These are phyloP conservation scores for Gossypium trilobum DNA, from an alignment of 441 rosid genomes.

Conservation along the genomic window DNA sequence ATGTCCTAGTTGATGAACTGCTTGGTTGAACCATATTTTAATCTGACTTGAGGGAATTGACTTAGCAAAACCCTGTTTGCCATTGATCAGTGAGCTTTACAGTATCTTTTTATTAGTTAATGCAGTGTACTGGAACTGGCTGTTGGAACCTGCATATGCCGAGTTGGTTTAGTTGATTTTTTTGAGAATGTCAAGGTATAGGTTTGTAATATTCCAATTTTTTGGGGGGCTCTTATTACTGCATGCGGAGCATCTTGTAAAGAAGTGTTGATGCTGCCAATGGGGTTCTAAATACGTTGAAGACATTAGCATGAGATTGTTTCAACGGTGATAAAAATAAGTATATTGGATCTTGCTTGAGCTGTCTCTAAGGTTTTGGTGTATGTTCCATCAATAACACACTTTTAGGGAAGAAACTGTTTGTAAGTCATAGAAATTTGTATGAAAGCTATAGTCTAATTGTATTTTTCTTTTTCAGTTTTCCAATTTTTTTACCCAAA, in stretches of 20 bases:
- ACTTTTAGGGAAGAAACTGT: conserved; percentile 19
- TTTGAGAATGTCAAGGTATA: conserved; percentile 24
- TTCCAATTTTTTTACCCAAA: conserved; percentile 10
- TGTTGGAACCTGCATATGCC: conserved; percentile 31
- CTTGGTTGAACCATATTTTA: neutral
- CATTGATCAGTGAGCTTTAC: neutral
- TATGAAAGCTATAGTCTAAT: neutral
- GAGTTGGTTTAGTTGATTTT: conserved; percentile 28
- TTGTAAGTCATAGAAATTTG: conserved; percentile 13
- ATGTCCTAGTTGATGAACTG: neutral
- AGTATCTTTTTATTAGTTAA: conserved; percentile 2
- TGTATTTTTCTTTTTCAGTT: conserved; percentile 4
- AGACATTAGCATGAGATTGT: conserved; percentile 29
- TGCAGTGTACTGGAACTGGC: conserved; percentile 35
- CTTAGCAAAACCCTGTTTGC: neutral
- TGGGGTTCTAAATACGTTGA: conserved; percentile 24
- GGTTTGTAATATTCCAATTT: conserved; percentile 26
- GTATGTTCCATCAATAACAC: conserved; percentile 35
- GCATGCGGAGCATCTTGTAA: conserved; percentile 51
- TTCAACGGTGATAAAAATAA: conserved; percentile 19
- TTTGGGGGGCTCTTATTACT: conserved; percentile 26
- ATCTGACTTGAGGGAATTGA: neutral
- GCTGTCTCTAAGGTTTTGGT: conserved; percentile 24
- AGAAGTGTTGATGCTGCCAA: conserved; percentile 34
- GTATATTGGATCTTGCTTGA: conserved; percentile 1